Evolutionary conservation across 139 green algal species (phyloP).

Genomic region (Closterium sp.): DNA sequence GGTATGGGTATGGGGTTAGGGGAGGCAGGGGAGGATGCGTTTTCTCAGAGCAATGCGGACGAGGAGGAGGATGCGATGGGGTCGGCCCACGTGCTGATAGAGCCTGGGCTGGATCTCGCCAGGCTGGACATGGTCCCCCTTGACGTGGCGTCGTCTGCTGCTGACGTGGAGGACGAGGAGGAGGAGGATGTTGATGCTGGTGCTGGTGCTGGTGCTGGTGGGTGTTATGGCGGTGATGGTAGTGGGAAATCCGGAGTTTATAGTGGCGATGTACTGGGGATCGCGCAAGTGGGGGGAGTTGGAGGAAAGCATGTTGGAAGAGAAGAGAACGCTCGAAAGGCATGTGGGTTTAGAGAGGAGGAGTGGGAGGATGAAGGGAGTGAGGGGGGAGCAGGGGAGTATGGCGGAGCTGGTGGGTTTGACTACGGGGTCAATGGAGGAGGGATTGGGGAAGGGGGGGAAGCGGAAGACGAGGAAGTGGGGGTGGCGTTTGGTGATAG

Average conservation of each 20-base stretch:
- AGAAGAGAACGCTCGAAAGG: neutral
- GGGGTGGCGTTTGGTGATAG: neutral
- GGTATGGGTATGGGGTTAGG: neutral
- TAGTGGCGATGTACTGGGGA: neutral
- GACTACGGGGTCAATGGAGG: neutral
- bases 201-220: neutral
- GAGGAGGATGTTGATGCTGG: neutral
- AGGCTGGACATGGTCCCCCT: neutral
- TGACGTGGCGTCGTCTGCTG: neutral
- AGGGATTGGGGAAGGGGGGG: neutral
- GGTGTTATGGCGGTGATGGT: neutral
- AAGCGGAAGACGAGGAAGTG: neutral
- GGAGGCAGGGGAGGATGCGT: neutral
- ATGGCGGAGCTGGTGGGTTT: neutral
- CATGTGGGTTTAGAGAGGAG: neutral
- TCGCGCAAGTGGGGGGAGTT: neutral
- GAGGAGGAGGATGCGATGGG: neutral
- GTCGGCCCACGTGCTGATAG: neutral
- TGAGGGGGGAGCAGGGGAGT: neutral
- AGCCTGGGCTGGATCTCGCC: neutral
- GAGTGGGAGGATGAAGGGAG: neutral
- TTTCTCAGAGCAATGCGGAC: neutral
- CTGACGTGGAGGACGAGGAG: neutral
- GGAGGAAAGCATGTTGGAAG: neutral
- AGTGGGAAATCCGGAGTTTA: too few relatives aligned